Base-by-base conservation (phyloP, 805 yeast species). In the Metschnikowia koreensis region DNA sequence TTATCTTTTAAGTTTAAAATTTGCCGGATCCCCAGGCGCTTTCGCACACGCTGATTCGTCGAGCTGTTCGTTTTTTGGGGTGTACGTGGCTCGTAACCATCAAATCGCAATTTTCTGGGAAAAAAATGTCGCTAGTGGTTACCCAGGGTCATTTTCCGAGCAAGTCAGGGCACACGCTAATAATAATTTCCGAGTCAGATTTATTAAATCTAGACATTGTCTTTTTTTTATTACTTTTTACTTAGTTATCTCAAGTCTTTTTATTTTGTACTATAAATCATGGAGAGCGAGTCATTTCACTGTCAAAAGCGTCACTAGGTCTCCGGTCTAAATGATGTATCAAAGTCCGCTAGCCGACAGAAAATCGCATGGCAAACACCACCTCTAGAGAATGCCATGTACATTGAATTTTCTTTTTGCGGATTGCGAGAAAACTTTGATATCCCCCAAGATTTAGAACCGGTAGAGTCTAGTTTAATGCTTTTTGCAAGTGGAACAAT, bases 381-480 rank as follows among this genome's bases (percentile, higher is more conserved):
- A 50, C 53, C 53, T 50, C 53, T 50, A 42, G 44, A 50, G 50
- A 46, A 22, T 46, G 53, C 47, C 53, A 50, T 31, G 48, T 34
- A 17, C 9, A 29, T n/a, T 27, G 17, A 41, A 34, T 17, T 7
- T 10, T 9, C 38, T 22, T 12, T 29, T 46, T 1, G 6, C 40
- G 39, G 41, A 47, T 33, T 33, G 44, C 44, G 22, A 13, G 8
- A 7, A 40, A 22, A 34, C 46, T 37, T 37, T 44, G 51, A 45
- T 56, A 56, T 55, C 59, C 60, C 59, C 59, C 60, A 57, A 56
- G 49, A 52, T 53, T 53, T 47, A 38, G 33, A 39, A 46, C 48
- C 28, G 28, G 27, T 22, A 7, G 37, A 40, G 22, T 41, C 37
- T 2, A 38, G 33, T 41, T 6, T 27, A n/a, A 39, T 40, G 37